These are phyloP conservation scores for Fistulifera solaris DNA, from an alignment of 108 stramenopile genomes.

Conservation along the genomic window DNA sequence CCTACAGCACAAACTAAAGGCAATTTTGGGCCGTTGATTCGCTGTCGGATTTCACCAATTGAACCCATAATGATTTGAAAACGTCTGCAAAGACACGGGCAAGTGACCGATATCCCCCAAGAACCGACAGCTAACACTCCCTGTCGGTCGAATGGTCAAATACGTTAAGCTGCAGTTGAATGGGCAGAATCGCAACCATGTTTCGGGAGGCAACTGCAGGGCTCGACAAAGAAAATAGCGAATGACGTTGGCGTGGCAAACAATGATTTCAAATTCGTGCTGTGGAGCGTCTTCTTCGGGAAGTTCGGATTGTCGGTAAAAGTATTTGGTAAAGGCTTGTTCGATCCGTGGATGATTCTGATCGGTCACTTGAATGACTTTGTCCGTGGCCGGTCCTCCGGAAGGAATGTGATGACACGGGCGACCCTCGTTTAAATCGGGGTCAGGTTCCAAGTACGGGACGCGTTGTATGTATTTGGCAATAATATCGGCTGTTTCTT, in stretches of 20 bases:
- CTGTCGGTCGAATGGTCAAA: slow-evolving; percentile 76
- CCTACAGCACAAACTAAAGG: too few relatives aligned
- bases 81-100: slow-evolving; percentile 49
- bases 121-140: slow-evolving; percentile 78
- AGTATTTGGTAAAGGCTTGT: slow-evolving; percentile 75
- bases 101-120: slow-evolving; percentile 87
- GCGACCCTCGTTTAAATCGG: slow-evolving; percentile 77
- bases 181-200: slow-evolving; percentile 82
- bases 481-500: slow-evolving; percentile 82
- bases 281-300: slow-evolving; percentile 17
- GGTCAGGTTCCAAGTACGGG: slow-evolving; percentile 53
- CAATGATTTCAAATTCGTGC: slow-evolving; percentile 89
- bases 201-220: slow-evolving; percentile 86
- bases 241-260: slow-evolving; percentile 95
- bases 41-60: too few relatives aligned
- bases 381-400: slow-evolving; percentile 42
- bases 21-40: too few relatives aligned
- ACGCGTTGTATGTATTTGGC: slow-evolving; percentile 45
- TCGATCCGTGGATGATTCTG: slow-evolving; percentile 77
- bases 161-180: slow-evolving; percentile 89
- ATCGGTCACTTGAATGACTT: slow-evolving; percentile 48
- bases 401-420: slow-evolving; percentile 65
- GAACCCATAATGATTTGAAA: slow-evolving; percentile 65
- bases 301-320: slow-evolving; percentile 56
- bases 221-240: slow-evolving; percentile 89